These are phyloP conservation scores for Stachybotrys elegans DNA, from an alignment of 2,329 filamentous ascomycete genomes.

Conservation along the genomic window DNA sequence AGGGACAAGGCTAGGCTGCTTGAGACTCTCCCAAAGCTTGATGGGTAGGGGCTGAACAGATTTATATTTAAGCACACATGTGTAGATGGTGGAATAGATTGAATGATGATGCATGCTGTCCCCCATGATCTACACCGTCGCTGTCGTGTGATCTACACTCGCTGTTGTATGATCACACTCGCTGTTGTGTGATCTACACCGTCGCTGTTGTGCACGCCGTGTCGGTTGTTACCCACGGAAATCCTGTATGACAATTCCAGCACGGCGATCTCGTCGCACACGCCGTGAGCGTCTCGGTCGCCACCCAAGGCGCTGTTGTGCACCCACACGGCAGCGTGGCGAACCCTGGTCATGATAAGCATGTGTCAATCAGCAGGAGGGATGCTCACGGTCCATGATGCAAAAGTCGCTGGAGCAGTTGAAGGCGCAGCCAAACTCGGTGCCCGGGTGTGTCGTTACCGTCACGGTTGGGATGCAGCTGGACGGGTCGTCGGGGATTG, in stretches of 20 bases:
- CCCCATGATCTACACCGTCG: too few species aligned
- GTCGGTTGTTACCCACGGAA: background rate
- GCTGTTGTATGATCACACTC: too few species aligned
- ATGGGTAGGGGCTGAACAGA: too few species aligned
- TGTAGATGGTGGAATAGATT: too few species aligned
- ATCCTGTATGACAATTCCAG: slow-evolving; percentile 3
- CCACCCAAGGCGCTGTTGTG: slow-evolving; percentile 7
- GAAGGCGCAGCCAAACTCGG: slow-evolving; percentile 6
- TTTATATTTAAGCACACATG: too few species aligned
- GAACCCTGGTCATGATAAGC: slow-evolving; percentile 5
- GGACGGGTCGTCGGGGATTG: background rate
- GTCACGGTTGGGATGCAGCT: slow-evolving; percentile 13
- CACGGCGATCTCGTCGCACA: slow-evolving; percentile 5
- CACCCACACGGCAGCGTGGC: slow-evolving; percentile 14
- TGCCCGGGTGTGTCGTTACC: slow-evolving; percentile 7
- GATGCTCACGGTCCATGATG: slow-evolving; percentile 11
- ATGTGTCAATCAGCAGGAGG: background rate
- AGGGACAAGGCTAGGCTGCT: slow-evolving; percentile 7
- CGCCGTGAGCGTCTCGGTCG: slow-evolving; percentile 10
- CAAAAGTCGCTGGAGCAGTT: slow-evolving; percentile 11
- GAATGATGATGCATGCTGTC: too few species aligned
- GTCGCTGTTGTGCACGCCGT: too few species aligned
- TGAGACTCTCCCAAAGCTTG: background rate
- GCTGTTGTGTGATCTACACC: too few species aligned
- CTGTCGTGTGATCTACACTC: too few species aligned